Percentiles rank a stretch among this genome's conserved stretches.
Conservation (phyloP, 2,329 filamentous ascomycete genomes). For the Rhynchosporium graminicola region DNA sequence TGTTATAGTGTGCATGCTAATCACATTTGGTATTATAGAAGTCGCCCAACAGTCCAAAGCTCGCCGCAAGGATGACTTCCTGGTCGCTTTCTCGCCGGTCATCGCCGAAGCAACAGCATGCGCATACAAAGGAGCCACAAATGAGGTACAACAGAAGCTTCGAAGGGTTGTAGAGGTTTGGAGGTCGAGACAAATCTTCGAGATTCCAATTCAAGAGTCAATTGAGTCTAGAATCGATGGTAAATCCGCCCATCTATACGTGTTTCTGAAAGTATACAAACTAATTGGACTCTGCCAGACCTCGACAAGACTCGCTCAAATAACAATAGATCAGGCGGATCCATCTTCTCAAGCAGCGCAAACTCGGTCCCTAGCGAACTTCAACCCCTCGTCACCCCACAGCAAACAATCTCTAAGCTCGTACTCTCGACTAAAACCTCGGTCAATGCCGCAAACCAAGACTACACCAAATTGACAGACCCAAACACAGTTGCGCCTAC, state of each 20-base stretch:
- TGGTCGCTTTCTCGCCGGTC: constrained; percentile 86
- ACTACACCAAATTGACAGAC: constrained; percentile 83
- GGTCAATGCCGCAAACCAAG: constrained; percentile 70
- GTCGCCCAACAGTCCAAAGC: constrained; percentile 96
- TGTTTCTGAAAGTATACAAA: background rate
- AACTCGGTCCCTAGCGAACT: constrained; percentile 73
- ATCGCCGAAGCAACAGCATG: constrained; percentile 85
- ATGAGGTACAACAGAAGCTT: constrained; percentile 85
- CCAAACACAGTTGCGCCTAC: constrained; percentile 69
- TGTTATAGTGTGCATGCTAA: constrained; percentile 24
- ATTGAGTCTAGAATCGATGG: constrained; percentile 80
- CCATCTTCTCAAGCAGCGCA: constrained; percentile 65
- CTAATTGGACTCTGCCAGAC: constrained; percentile 46
- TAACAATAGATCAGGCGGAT: constrained; percentile 60
- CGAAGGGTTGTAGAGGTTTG: constrained; percentile 92
- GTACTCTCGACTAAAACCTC: constrained; percentile 66
- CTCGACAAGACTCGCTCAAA: constrained; percentile 61
- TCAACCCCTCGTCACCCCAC: constrained; percentile 69
- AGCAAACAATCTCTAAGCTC: constrained; percentile 73
- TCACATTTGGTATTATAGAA: constrained; percentile 55
- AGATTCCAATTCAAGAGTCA: constrained; percentile 73
- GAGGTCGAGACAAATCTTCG: constrained; percentile 85
- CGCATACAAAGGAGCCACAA: constrained; percentile 88
- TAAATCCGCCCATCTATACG: constrained; percentile 44
- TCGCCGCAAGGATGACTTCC: constrained; percentile 87